Evolutionary conservation across 2,329 filamentous ascomycete genomes (phyloP).

Genomic region (Graphilbum sp.): DNA sequence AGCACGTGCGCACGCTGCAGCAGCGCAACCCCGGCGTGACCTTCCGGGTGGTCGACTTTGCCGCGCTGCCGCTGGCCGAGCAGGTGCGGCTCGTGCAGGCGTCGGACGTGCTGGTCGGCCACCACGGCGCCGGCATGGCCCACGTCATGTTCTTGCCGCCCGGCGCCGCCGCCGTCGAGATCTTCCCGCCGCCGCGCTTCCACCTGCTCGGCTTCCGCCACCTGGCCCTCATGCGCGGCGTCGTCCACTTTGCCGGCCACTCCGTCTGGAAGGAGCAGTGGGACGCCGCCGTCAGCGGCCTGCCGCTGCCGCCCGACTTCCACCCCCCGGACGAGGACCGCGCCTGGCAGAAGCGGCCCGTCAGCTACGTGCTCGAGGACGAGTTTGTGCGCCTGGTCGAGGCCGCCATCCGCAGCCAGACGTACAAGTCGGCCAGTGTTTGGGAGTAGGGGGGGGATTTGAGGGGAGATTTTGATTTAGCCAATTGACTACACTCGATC

Average conservation of each 20-base stretch:
- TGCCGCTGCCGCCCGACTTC: constrained; percentile 2
- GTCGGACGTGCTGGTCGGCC: constrained; percentile 12
- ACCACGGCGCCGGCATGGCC: constrained; percentile 13
- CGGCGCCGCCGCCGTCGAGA: constrained; percentile 10
- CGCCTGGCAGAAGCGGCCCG: constrained; percentile 10
- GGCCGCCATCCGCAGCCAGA: constrained; percentile 5
- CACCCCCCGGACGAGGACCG: background rate
- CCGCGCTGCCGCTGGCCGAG: constrained; percentile 7
- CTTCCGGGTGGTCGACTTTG: constrained; percentile 11
- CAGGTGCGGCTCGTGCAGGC: constrained; percentile 10
- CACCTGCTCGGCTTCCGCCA: constrained; percentile 2
- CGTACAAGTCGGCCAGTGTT: background rate
- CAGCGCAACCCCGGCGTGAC: constrained; percentile 7
- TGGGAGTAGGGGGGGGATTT: background rate
- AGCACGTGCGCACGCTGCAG: constrained; percentile 6
- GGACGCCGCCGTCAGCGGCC: constrained; percentile 1
- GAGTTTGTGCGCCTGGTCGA: constrained; percentile 9
- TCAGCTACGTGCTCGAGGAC: constrained; percentile 9
- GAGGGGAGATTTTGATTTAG: no score
- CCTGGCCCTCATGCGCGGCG: constrained; percentile 5
- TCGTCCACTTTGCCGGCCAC: constrained; percentile 4
- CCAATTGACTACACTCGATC: no score
- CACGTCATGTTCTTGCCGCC: constrained; percentile 12
- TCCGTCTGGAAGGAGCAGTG: constrained; percentile 6
- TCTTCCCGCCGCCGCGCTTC: constrained; percentile 3